phyloP scores from a whole-genome alignment of 176 grass and related monocot species.

The Zoysia japonica region DNA sequence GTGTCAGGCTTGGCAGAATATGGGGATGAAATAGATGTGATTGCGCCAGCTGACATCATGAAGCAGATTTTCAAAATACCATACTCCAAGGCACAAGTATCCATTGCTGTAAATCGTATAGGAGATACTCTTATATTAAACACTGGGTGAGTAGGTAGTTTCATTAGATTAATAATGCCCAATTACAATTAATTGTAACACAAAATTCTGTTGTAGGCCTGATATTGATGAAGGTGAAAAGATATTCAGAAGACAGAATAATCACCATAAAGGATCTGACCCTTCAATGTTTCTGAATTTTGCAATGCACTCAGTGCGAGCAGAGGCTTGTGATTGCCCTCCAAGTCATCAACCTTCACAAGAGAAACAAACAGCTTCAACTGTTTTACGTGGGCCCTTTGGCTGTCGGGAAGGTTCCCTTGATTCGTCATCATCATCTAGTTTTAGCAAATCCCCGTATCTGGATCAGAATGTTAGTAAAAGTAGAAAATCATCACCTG shows the following conservation, averaged over 20 bases:
- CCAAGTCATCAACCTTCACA: constrained; percentile 79
- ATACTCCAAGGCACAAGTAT: constrained; percentile 93
- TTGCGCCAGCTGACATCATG: constrained; percentile 90
- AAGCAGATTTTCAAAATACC: constrained; percentile 99
- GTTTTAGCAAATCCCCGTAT: constrained; percentile 51
- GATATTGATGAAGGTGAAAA: constrained; percentile 99
- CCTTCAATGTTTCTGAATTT: constrained; percentile 97
- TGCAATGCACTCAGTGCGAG: constrained; percentile 95
- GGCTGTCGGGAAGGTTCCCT: constrained; percentile 55
- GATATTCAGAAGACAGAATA: constrained; percentile 84
- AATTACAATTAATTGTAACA: constrained; percentile 18
- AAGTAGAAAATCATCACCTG: constrained; percentile 56
- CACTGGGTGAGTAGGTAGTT: constrained; percentile 62
- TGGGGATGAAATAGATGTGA: constrained; percentile 86
- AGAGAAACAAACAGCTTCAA: constrained; percentile 52
- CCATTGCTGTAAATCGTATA: constrained; percentile 91
- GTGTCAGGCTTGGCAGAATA: constrained; percentile 90
- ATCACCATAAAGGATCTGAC: constrained; percentile 76
- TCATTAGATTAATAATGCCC: constrained; percentile 4
- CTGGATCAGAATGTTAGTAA: constrained; percentile 48
- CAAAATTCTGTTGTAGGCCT: constrained; percentile 52
- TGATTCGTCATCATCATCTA: constrained; percentile 51
- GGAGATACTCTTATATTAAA: constrained; percentile 93
- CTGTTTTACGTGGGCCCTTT: constrained; percentile 68
- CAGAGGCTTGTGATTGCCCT: constrained; percentile 97